Percentiles rank a stretch among this genome's conserved stretches.
These are phyloP conservation scores for Entelexis paramagnoliae DNA, from an alignment of 1,139 yeast species.

Conservation along the genomic window DNA sequence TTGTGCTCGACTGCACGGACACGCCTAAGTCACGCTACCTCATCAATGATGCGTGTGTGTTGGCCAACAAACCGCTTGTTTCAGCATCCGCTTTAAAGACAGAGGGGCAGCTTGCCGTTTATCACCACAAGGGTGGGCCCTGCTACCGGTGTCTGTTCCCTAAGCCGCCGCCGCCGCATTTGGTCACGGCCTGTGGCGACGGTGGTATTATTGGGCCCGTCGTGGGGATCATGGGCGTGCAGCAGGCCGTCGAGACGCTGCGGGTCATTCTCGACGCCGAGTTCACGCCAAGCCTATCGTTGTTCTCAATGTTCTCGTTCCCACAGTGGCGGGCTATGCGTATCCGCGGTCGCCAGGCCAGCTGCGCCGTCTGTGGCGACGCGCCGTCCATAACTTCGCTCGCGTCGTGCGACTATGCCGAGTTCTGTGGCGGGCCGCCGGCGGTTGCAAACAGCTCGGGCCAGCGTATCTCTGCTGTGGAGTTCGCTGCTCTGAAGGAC, in stretches of 20 bases:
- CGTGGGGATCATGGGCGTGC: constrained; percentile 78
- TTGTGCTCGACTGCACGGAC: constrained; percentile 88
- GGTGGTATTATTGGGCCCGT: constrained; percentile 96
- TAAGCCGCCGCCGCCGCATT: constrained; percentile 72
- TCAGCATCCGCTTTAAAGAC: constrained; percentile 88
- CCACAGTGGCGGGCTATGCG: constrained; percentile 64
- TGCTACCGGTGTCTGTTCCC: constrained; percentile 95
- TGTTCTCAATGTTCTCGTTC: constrained; percentile 64
- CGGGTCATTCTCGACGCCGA: constrained; percentile 49
- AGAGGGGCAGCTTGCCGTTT: constrained; percentile 78
- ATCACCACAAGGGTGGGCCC: constrained; percentile 65
- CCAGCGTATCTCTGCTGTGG: neutral
- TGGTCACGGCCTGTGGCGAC: constrained; percentile 79
- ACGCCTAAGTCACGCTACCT: constrained; percentile 81
- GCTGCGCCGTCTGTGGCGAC: constrained; percentile 60
- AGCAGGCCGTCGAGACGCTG: constrained; percentile 82
- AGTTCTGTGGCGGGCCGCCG: constrained; percentile 54
- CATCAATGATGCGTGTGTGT: constrained; percentile 74
- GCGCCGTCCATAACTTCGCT: constrained; percentile 42
- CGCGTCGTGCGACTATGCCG: constrained; percentile 47
- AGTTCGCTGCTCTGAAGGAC: neutral
- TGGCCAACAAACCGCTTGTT: constrained; percentile 58
- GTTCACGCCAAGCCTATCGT: constrained; percentile 48
- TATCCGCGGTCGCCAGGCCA: constrained; percentile 58
- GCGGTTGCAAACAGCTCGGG: neutral